These are phyloP conservation scores for Pseudoneurospora amorphoporcata DNA, from an alignment of 495 filamentous ascomycete species.

Conservation along the genomic window DNA sequence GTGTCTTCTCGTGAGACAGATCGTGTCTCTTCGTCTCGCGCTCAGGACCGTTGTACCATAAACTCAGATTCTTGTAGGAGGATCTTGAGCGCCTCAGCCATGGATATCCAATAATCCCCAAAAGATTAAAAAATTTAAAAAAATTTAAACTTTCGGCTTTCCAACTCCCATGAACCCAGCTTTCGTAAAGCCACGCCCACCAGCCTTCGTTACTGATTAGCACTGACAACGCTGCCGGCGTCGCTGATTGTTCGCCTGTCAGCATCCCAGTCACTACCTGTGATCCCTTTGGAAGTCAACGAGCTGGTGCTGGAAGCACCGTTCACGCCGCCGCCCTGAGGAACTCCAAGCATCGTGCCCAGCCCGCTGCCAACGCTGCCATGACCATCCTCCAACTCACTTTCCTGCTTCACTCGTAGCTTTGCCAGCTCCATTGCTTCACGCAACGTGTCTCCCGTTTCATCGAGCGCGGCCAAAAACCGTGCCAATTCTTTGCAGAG, in stretches of 20 bases:
- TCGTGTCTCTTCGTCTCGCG: neutral
- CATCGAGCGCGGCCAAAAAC: constrained; percentile 87
- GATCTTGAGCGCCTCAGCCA: neutral
- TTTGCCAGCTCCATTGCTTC: constrained; percentile 68
- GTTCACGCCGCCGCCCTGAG: constrained; percentile 26
- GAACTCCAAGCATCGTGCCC: constrained; percentile 41
- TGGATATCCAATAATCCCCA: neutral
- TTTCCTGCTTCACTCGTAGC: constrained; percentile 34
- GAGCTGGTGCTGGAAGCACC: constrained; percentile 9
- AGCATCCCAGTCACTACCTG: constrained; percentile 19
- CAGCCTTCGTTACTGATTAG: neutral
- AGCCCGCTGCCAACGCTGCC: constrained; percentile 28
- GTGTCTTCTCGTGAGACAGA: neutral
- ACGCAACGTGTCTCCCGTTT: constrained; percentile 69
- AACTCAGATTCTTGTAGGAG: neutral
- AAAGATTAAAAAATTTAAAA: neutral
- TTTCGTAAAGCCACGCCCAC: neutral
- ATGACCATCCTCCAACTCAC: constrained; percentile 21
- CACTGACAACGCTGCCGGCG: constrained; percentile 16
- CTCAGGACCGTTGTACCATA: neutral
- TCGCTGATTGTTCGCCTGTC: constrained; percentile 22
- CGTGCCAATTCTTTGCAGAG: constrained; percentile 89
- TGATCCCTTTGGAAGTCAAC: constrained; percentile 6
- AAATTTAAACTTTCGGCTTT: neutral
- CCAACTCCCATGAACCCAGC: neutral